These are phyloP conservation scores for Chlorophyllum brunneum DNA, from an alignment of 768 basidiomycete species.

Conservation along the genomic window DNA sequence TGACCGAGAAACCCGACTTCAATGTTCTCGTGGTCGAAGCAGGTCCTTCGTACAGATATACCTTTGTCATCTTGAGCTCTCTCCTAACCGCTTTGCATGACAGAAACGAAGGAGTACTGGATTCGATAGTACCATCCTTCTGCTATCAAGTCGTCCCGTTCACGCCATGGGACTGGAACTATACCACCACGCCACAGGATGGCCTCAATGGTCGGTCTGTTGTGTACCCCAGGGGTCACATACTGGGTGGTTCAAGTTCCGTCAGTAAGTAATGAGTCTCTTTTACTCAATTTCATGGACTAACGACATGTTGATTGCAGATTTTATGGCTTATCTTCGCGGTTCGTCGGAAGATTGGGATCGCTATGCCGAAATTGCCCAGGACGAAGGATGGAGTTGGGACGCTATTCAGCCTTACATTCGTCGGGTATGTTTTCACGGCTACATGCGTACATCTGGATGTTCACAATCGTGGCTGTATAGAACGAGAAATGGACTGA, in stretches of 20 bases:
- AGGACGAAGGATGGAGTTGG: constrained; percentile 32
- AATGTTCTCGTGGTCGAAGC: constrained; percentile 10
- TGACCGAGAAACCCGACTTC: constrained; percentile 5
- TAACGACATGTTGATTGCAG: too few species aligned
- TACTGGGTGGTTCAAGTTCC: constrained; percentile 29
- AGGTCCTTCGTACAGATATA: constrained; percentile 16
- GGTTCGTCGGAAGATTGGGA: constrained; percentile 27
- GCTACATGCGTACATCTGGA: background rate
- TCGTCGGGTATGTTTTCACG: background rate
- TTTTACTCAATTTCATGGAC: background rate
- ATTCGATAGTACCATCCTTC: constrained; percentile 13
- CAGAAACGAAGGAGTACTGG: constrained; percentile 9
- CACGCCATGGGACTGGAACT: constrained; percentile 30
- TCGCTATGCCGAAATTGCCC: constrained; percentile 23
- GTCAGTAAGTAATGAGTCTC: constrained; percentile 22
- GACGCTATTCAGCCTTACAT: constrained; percentile 21
- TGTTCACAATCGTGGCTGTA: constrained; percentile 15
- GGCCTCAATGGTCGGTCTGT: constrained; percentile 23
- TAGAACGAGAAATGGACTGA: constrained; percentile 26
- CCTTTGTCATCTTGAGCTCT: background rate
- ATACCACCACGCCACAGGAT: constrained; percentile 29
- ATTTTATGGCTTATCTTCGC: constrained; percentile 20
- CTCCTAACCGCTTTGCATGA: too few species aligned
- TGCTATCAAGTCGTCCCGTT: constrained; percentile 7
- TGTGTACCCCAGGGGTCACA: constrained; percentile 23